These are phyloP conservation scores for Scleroderma citrinum DNA, from an alignment of 768 basidiomycete species.

Conservation along the genomic window DNA sequence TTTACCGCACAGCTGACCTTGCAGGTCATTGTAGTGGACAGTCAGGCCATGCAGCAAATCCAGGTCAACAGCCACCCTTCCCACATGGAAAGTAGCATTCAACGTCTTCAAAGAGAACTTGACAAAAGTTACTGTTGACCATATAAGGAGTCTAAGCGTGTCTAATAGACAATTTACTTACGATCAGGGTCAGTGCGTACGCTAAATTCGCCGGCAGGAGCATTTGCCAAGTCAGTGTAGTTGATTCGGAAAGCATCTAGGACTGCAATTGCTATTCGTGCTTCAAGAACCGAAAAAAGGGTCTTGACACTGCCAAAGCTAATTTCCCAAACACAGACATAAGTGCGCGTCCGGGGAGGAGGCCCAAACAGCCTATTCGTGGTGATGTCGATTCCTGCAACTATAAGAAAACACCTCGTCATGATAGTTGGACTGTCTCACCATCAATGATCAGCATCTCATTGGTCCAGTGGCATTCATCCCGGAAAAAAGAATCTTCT, in stretches of 20 bases:
- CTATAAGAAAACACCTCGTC: slow-evolving; percentile 1
- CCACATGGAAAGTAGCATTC: slow-evolving; percentile 52
- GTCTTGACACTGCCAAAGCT: slow-evolving; percentile 59
- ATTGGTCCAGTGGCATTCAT: slow-evolving; percentile 14
- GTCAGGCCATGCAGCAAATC: slow-evolving; percentile 53
- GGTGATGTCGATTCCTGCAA: slow-evolving; percentile 65
- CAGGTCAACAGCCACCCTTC: slow-evolving; percentile 48
- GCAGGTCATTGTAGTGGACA: slow-evolving; percentile 70
- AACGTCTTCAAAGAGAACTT: slow-evolving; percentile 54
- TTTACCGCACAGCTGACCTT: slow-evolving; percentile 60
- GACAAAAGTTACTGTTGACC: slow-evolving; percentile 70
- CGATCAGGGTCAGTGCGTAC: slow-evolving; percentile 72
- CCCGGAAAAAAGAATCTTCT: slow-evolving; percentile 33
- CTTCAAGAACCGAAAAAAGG: slow-evolving; percentile 49
- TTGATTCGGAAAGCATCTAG: slow-evolving; percentile 58
- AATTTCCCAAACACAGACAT: slow-evolving; percentile 93
- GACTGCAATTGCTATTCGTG: slow-evolving; percentile 45
- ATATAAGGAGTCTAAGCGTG: slow-evolving; percentile 4
- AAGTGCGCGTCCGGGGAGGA: slow-evolving; percentile 75
- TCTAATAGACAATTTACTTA: slow-evolving; percentile 28
- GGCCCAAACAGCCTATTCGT: slow-evolving; percentile 89
- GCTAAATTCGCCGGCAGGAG: slow-evolving; percentile 66
- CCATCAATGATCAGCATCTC: slow-evolving; percentile 48
- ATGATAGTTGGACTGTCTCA: slow-evolving; percentile 10
- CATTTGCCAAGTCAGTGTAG: slow-evolving; percentile 71